Evolutionary conservation across 805 yeast genomes (phyloP).

Genomic region (Yueomyces sp.): DNA sequence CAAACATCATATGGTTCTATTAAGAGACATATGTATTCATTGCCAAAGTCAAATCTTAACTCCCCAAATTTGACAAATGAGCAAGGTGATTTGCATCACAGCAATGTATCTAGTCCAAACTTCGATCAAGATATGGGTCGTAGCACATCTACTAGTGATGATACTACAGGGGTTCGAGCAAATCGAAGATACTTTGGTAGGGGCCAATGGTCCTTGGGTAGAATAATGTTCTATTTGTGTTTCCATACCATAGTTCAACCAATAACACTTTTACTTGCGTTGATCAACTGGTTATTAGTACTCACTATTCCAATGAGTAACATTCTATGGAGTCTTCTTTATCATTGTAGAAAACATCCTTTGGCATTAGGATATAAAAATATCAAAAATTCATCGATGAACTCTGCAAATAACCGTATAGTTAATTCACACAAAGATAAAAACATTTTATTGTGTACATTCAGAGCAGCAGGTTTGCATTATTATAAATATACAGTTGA

Average conservation of each 20-base stretch:
- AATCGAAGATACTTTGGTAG: slow-evolving; percentile 64
- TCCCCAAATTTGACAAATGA: not conserved
- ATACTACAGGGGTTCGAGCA: not conserved
- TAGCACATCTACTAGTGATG: not conserved
- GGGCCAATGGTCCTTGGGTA: slow-evolving; percentile 80
- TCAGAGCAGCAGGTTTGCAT: slow-evolving; percentile 82
- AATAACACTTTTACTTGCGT: slow-evolving; percentile 37
- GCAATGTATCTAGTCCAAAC: too few species aligned
- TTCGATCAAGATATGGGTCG: not conserved
- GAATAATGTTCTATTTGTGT: slow-evolving; percentile 59
- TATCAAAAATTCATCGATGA: slow-evolving; percentile 26
- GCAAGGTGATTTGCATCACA: too few species aligned
- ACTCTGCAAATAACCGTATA: slow-evolving; percentile 7
- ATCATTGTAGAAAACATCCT: slow-evolving; percentile 82
- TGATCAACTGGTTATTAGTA: slow-evolving; percentile 67
- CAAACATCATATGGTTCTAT: not conserved
- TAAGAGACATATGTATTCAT: not conserved
- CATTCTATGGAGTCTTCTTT: slow-evolving; percentile 49
- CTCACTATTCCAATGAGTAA: slow-evolving; percentile 92
- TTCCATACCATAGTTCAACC: slow-evolving; percentile 67
- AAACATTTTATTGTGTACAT: slow-evolving; percentile 72
- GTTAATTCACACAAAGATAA: slow-evolving; percentile 24
- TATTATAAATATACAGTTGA: slow-evolving; percentile 94
- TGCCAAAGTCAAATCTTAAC: slow-evolving; percentile 10
- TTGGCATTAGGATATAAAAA: slow-evolving; percentile 66